Evolutionary conservation across 164 flowering plant genomes (phyloP).

Genomic region (Vitis rotundifolia): DNA sequence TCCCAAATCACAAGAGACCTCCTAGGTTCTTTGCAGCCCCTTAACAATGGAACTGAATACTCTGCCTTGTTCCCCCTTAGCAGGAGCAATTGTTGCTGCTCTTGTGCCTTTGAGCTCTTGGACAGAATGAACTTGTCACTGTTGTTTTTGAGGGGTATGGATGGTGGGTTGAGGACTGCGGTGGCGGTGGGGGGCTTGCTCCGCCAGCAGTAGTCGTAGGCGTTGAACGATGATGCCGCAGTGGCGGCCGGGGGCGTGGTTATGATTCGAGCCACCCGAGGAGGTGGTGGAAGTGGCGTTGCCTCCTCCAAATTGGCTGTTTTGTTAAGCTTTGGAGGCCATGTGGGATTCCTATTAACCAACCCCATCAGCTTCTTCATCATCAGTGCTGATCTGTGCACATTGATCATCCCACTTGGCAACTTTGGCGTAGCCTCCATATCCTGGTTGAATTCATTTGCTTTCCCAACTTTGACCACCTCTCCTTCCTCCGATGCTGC

Average conservation of each 20-base stretch:
- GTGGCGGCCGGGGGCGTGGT: constrained; percentile 21
- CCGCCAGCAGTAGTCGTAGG: constrained; percentile 63
- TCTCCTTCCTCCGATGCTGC: neutral
- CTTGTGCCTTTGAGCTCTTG: constrained; percentile 14
- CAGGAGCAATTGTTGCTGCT: constrained; percentile 28
- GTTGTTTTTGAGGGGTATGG: neutral
- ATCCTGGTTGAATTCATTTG: neutral
- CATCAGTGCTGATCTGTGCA: constrained; percentile 42
- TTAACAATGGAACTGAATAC: constrained; percentile 26
- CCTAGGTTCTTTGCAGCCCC: constrained; percentile 57
- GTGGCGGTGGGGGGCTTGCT: constrained; percentile 24
- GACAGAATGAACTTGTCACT: constrained; percentile 6
- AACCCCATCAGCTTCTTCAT: constrained; percentile 44
- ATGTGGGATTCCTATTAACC: constrained; percentile 37
- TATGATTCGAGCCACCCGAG: constrained; percentile 19
- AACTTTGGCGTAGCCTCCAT: constrained; percentile 14
- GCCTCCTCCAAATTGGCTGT: constrained; percentile 22
- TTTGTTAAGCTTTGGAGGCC: constrained; percentile 28
- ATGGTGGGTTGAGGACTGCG: constrained; percentile 8
- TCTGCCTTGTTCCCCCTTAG: constrained; percentile 37
- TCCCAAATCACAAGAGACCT: constrained; percentile 56
- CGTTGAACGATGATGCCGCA: constrained; percentile 39
- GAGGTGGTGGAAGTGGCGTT: constrained; percentile 37
- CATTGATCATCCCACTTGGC: constrained; percentile 29
- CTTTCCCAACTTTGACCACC: too few species aligned